These are phyloP conservation scores for Penicillium antarcticum DNA, from an alignment of 495 filamentous ascomycete species.

Conservation along the genomic window DNA sequence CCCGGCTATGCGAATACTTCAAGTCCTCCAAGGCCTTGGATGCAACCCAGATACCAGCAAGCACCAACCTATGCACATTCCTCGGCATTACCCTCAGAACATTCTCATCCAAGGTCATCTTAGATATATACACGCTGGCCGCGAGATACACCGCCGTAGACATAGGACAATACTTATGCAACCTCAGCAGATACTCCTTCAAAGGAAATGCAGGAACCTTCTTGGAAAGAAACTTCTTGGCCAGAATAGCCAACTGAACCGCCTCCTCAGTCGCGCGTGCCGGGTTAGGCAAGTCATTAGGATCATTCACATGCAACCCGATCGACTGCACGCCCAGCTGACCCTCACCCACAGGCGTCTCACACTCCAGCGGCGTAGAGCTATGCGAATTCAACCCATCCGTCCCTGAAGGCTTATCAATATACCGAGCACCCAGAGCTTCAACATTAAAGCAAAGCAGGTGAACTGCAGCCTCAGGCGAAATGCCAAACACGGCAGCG, in stretches of 20 bases:
- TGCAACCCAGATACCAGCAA: slow-evolving; percentile 80
- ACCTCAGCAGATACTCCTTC: slow-evolving; percentile 78
- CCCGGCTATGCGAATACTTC: slow-evolving; percentile 75
- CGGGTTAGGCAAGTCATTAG: not conserved
- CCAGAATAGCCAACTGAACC: slow-evolving; percentile 51
- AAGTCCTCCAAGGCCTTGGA: slow-evolving; percentile 93
- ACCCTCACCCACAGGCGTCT: slow-evolving; percentile 32
- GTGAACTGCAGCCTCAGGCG: slow-evolving; percentile 72
- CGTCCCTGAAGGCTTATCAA: slow-evolving; percentile 53
- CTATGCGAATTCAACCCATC: slow-evolving; percentile 30
- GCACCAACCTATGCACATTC: slow-evolving; percentile 83
- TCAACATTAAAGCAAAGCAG: slow-evolving; percentile 72
- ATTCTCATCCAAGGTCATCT: slow-evolving; percentile 69
- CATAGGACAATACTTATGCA: slow-evolving; percentile 90
- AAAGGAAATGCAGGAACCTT: slow-evolving; percentile 75
- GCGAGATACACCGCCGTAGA: slow-evolving; percentile 97
- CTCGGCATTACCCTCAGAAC: slow-evolving; percentile 70
- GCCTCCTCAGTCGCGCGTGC: slow-evolving; percentile 11
- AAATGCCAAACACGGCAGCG: slow-evolving; percentile 66
- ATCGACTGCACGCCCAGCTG: slow-evolving; percentile 16
- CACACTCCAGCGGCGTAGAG: slow-evolving; percentile 57
- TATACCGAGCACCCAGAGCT: slow-evolving; percentile 64
- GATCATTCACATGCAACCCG: slow-evolving; percentile 28
- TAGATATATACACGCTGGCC: slow-evolving; percentile 83
- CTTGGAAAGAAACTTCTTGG: slow-evolving; percentile 89